Evolutionary conservation across 2,329 filamentous ascomycete genomes (phyloP), one percentile per base, ranked within the genome.

Genomic region (Aspergillaceae sp.): DNA sequence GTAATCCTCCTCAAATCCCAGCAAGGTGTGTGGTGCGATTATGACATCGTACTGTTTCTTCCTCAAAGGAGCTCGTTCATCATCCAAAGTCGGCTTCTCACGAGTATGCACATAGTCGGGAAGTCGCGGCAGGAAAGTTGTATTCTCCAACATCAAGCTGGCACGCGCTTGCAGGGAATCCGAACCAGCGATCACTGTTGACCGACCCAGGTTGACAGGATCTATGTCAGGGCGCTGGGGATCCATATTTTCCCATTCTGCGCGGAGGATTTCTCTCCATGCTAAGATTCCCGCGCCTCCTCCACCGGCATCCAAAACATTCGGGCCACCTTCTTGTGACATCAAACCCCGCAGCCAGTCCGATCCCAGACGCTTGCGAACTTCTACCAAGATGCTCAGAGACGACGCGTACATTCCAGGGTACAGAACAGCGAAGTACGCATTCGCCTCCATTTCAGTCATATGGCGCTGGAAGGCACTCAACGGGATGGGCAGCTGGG

Each of bases 21-120:
- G 83, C 26, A 98, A 74, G 3, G 83, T 77, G 61, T 98, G 88
- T 2, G 89, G 87, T 1, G 89, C 90, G 52, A 98, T 83, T 55
- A 98, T 87, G 4, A 98, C 69, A 60, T 98, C 92, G 63, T 84
- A 96, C 38, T 80, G 78, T 67, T 97, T 96, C 49, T 84, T 78
- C 3, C 76, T 73, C 4, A 19, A 19, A 19, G 77, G 73, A 6
- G 61, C 54, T 41, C 69, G 56, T 19, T 76, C 73, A 19, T 79
- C 78, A 46, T 87, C 79, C 4, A 87, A 63, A 33, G 77, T 72
- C 4, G 70, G 75, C 47, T 73, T 71, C 11, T 79, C 75, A 7
- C 76, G 73, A 42, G 79, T 78, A 48, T 82, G 83, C 28, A 88
- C 67, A 52, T 91, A 89, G 59, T 97, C 88, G 0, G 92, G 92